Evolutionary conservation across 2,329 filamentous ascomycete genomes (phyloP), one percentile per base, ranked within the genome.

Genomic region (Hypoxylon sp.): DNA sequence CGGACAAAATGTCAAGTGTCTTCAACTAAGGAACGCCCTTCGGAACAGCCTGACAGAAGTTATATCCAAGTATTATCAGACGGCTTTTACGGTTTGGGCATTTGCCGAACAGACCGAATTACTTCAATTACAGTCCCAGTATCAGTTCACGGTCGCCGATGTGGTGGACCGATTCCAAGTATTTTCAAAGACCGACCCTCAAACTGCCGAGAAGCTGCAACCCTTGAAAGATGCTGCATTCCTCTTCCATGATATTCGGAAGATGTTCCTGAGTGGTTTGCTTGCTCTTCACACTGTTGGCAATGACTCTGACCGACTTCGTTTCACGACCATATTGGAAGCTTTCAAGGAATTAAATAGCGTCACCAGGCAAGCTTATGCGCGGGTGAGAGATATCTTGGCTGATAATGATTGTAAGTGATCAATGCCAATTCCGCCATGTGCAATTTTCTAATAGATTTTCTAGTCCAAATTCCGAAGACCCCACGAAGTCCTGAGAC

Each of bases 51-150:
- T 97, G 67, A 86, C 86, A 41, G 87, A 90, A 13, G 86, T 92
- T 57, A 88, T 97, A 43, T 86, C 90, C 46, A 87, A 87, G 21
- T 94, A 94, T 74, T 88, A 90, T 58, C 88, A 92, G 71, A 89
- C 91, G 11, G 91, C 90, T 68, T 83, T 85, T 43, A 84, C 85
- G 2, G 83, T 98, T 19, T 90, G 90, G 76, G 87, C 87, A 0
- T 89, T 97, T 60, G 89, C 94, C 1, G 90, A 94, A 77, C 88
- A 92, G 75, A 87, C 91, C 52, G 93, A 97, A 75, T 82, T 99
- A 46, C 93, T 97, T 73, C 96, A 94, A 80, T 97, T 97, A 77
- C 92, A 96, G 74, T 95, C 98, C 76, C 91, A 95, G 66, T 94
- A 95, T 76, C 92, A 94, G 71, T 89, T 95, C 66, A 92, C 88